These are phyloP conservation scores for Aspergillus pseudonomiae DNA, from an alignment of 2,329 filamentous ascomycete species.

Conservation along the genomic window DNA sequence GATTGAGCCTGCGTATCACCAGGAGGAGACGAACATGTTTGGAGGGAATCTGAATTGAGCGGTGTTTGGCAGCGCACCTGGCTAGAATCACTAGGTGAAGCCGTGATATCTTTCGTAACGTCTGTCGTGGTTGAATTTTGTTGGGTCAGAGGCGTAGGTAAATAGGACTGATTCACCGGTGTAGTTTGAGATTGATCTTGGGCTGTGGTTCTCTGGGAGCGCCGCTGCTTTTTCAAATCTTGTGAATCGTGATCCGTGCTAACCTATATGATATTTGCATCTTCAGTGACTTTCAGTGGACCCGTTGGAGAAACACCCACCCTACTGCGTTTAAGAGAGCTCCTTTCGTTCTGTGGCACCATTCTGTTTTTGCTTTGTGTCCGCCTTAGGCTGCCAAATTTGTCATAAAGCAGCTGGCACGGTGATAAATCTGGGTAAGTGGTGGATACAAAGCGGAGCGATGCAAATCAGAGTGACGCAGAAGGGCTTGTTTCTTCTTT, in stretches of 20 bases:
- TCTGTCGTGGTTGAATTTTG: conserved; percentile 65
- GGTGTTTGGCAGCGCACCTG: conserved; percentile 52
- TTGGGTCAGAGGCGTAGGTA: conserved; percentile 80
- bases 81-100: conserved; percentile 65
- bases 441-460: not conserved
- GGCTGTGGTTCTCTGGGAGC: conserved; percentile 71
- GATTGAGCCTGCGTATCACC: conserved; percentile 78
- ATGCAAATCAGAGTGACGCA: not conserved
- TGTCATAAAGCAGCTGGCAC: not conserved
- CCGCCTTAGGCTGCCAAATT: not conserved
- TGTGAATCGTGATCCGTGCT: conserved; percentile 63
- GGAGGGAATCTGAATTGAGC: conserved; percentile 40
- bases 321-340: conserved; percentile 79
- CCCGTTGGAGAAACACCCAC: conserved; percentile 51
- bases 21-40: conserved; percentile 64
- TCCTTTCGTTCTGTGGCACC: conserved; percentile 67
- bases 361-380: conserved; percentile 24
- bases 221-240: conserved; percentile 81
- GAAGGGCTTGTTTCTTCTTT: not conserved
- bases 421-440: too few species aligned
- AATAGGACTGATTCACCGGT: conserved; percentile 66
- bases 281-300: conserved; percentile 23
- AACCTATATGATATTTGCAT: conserved; percentile 53
- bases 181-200: conserved; percentile 59
- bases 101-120: conserved; percentile 68